phyloP scores from a whole-genome alignment of 1,284 basidiomycete species.

The Pseudozyma sp. region DNA sequence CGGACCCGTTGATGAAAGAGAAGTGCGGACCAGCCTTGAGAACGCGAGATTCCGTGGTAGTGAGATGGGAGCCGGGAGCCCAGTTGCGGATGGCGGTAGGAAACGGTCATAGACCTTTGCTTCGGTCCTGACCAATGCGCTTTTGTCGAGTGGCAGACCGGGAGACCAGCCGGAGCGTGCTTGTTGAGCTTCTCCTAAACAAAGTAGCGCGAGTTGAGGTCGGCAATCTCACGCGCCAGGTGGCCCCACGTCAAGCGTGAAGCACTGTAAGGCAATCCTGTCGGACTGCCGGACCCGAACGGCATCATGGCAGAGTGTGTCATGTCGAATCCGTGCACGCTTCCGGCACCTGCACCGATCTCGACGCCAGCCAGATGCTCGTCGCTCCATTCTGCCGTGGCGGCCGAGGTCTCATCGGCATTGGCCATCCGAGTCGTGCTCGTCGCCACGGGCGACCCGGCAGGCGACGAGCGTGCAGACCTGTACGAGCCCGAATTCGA shows the following conservation, averaged over 20 bases:
- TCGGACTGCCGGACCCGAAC: constrained; percentile 54
- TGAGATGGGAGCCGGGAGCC: too few relatives aligned
- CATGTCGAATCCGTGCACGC: constrained; percentile 48
- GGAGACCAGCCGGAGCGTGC: too few relatives aligned
- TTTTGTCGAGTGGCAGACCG: too few relatives aligned
- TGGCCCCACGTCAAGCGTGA: constrained; percentile 58
- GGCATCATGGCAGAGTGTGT: constrained; percentile 37
- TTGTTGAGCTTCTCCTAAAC: constrained; percentile 14
- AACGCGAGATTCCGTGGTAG: background rate
- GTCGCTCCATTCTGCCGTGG: constrained; percentile 9
- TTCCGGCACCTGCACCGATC: constrained; percentile 56
- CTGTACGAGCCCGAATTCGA: constrained; percentile 39
- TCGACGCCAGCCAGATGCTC: constrained; percentile 50
- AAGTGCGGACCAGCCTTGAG: constrained; percentile 6
- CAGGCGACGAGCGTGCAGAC: constrained; percentile 38
- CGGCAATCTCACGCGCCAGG: constrained; percentile 58
- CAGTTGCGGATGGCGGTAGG: too few relatives aligned
- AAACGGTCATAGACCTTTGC: too few relatives aligned
- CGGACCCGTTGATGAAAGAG: background rate
- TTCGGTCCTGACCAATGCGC: too few relatives aligned
- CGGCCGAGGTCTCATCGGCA: background rate
- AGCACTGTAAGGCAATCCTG: constrained; percentile 41
- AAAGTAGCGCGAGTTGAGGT: constrained; percentile 62
- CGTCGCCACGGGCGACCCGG: constrained; percentile 17
- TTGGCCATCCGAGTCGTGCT: constrained; percentile 3